Conservation (phyloP, 1,139 yeast species). For the Hansenula sp. region DNA sequence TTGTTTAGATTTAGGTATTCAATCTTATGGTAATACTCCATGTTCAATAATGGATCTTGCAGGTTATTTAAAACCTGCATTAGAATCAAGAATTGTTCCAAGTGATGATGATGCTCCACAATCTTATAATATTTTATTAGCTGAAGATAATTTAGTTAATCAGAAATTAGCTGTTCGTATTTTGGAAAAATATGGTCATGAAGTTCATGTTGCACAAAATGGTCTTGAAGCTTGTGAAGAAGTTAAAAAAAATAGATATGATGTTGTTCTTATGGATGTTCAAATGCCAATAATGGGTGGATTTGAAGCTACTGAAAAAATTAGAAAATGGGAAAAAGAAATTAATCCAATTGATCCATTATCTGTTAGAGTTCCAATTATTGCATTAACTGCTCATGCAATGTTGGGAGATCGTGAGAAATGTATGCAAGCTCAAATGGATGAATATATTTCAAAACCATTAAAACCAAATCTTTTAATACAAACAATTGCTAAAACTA, state of each 20-base stretch:
- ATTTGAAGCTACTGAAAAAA: constrained; percentile 82
- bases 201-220: constrained; percentile 79
- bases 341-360: constrained; percentile 49
- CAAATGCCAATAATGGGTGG: constrained; percentile 98
- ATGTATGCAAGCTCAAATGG: constrained; percentile 86
- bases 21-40: constrained; percentile 85
- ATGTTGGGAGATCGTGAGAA: constrained; percentile 84
- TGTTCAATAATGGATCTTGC: constrained; percentile 79
- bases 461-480: constrained; percentile 76
- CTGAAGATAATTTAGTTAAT: constrained; percentile 84
- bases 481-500: constrained; percentile 82
- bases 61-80: constrained; percentile 76
- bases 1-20: constrained; percentile 81
- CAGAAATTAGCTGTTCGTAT: constrained; percentile 83
- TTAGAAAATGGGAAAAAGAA: constrained; percentile 84
- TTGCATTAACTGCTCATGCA: constrained; percentile 88
- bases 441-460: constrained; percentile 83
- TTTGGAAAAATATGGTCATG: constrained; percentile 77
- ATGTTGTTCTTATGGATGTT: constrained; percentile 87
- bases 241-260: constrained; percentile 50
- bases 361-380: constrained; percentile 76
- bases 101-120: constrained; percentile 76
- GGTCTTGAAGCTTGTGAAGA: constrained; percentile 83
- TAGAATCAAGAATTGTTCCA: constrained; percentile 78
- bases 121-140: constrained; percentile 69